A percentile compares a stretch with the other conserved stretches of the same genome.
Conservation (phyloP, 1,284 basidiomycete genomes). For the Melampsora americana region DNA sequence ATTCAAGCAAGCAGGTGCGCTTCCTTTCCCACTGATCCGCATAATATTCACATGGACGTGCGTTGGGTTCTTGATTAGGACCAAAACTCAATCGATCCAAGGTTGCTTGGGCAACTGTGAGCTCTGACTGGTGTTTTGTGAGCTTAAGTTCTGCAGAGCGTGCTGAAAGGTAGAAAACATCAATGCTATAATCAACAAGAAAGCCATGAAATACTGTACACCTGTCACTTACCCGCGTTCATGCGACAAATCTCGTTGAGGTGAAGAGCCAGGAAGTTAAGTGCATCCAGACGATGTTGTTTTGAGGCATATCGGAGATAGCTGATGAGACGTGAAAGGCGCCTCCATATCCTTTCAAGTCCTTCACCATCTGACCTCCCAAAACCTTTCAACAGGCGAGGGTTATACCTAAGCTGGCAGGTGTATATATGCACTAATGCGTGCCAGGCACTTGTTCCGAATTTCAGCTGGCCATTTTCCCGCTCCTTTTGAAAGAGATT, state of each 20-base stretch:
- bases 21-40: too few species aligned
- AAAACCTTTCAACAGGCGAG: constrained; percentile 8
- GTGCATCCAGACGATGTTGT: not conserved
- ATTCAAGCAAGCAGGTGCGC: too few species aligned
- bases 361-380: constrained; percentile 29
- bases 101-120: not conserved
- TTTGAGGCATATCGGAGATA: not conserved
- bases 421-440: constrained; percentile 29
- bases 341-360: constrained; percentile 24
- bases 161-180: not conserved
- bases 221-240: not conserved
- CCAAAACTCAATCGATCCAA: too few species aligned
- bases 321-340: constrained; percentile 1
- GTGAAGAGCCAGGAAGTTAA: not conserved
- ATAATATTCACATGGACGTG: too few species aligned
- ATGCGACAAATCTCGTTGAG: not conserved
- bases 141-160: not conserved
- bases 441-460: constrained; percentile 24
- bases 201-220: too few species aligned
- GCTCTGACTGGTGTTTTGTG: not conserved
- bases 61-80: too few species aligned
- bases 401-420: constrained; percentile 20
- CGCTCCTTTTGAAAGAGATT: not conserved
- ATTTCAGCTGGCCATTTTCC: not conserved
- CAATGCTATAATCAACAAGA: too few species aligned